phyloP scores from a whole-genome alignment of 257 asterid species.

The Leonotis leonurus region DNA sequence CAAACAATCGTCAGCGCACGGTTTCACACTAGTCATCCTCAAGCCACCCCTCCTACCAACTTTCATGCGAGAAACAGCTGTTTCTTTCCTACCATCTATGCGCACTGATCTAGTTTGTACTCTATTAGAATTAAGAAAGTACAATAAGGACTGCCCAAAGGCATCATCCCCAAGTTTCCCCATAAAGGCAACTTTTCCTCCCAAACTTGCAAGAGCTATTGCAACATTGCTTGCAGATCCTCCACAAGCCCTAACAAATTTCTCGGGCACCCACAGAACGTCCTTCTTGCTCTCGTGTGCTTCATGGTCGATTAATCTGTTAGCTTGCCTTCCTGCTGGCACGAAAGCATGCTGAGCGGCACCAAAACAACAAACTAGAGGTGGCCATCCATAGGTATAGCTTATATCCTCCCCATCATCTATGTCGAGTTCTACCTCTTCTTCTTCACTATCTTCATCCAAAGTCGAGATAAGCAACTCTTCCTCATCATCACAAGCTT shows the following conservation, averaged over 20 bases:
- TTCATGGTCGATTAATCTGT: slow-evolving; percentile 70
- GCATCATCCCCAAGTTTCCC: slow-evolving; percentile 88
- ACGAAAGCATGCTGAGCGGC: slow-evolving; percentile 77
- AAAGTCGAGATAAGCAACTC: slow-evolving; percentile 22
- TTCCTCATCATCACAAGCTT: slow-evolving; percentile 40
- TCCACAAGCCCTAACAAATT: slow-evolving; percentile 78
- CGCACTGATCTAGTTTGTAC: slow-evolving; percentile 82
- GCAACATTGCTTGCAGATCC: slow-evolving; percentile 90
- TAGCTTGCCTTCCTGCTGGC: slow-evolving; percentile 79
- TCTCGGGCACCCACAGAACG: slow-evolving; percentile 74
- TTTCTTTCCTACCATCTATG: slow-evolving; percentile 47
- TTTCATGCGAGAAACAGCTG: slow-evolving; percentile 69
- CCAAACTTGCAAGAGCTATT: slow-evolving; percentile 77
- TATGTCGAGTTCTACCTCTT: slow-evolving; percentile 40
- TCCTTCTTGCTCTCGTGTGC: slow-evolving; percentile 59
- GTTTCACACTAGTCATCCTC: slow-evolving; percentile 51
- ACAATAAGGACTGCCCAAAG: slow-evolving; percentile 69
- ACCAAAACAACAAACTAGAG: slow-evolving; percentile 92
- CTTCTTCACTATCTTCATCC: slow-evolving; percentile 40
- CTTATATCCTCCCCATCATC: slow-evolving; percentile 86
- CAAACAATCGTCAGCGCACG: slow-evolving; percentile 83
- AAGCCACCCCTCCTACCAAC: slow-evolving; percentile 67
- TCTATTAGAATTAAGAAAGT: slow-evolving; percentile 46
- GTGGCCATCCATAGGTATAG: slow-evolving; percentile 90
- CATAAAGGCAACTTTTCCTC: slow-evolving; percentile 96